These are phyloP conservation scores for Penicillium sp. DNA, from an alignment of 2,329 filamentous ascomycete genomes.

Conservation along the genomic window DNA sequence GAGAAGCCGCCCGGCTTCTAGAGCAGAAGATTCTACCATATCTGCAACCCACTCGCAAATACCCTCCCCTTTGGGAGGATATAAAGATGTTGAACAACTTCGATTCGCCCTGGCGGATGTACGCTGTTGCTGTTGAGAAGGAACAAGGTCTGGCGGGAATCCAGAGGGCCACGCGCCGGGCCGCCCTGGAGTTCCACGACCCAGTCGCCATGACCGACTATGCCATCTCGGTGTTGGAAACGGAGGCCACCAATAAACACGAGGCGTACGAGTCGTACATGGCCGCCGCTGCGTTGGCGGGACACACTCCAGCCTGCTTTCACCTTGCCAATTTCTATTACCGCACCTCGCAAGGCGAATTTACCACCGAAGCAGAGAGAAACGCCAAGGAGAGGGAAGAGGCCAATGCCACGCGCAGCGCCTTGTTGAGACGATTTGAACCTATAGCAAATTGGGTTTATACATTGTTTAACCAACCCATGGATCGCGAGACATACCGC, in stretches of 20 bases:
- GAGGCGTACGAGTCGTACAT: constrained; percentile 39
- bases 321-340: constrained; percentile 41
- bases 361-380: constrained; percentile 25
- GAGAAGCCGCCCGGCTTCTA: constrained; percentile 25
- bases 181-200: constrained; percentile 35
- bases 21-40: constrained; percentile 27
- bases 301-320: constrained; percentile 31
- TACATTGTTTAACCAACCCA: constrained; percentile 18
- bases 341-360: constrained; percentile 29
- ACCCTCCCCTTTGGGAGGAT: background rate
- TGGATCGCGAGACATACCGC: constrained; percentile 26
- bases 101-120: constrained; percentile 32
- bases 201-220: constrained; percentile 29
- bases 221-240: constrained; percentile 25
- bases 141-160: constrained; percentile 9
- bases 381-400: background rate
- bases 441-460: background rate
- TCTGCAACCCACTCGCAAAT: constrained; percentile 19
- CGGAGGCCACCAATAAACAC: constrained; percentile 16
- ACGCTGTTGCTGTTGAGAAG: constrained; percentile 17
- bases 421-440: background rate
- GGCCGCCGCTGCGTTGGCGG: constrained; percentile 33
- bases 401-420: background rate
- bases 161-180: constrained; percentile 26
- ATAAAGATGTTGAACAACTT: constrained; percentile 14